Evolutionary conservation across 371 early-diverging fungal genomes (phyloP), one percentile per base, ranked within the genome.

Genomic region (Ordospora pajunii): DNA sequence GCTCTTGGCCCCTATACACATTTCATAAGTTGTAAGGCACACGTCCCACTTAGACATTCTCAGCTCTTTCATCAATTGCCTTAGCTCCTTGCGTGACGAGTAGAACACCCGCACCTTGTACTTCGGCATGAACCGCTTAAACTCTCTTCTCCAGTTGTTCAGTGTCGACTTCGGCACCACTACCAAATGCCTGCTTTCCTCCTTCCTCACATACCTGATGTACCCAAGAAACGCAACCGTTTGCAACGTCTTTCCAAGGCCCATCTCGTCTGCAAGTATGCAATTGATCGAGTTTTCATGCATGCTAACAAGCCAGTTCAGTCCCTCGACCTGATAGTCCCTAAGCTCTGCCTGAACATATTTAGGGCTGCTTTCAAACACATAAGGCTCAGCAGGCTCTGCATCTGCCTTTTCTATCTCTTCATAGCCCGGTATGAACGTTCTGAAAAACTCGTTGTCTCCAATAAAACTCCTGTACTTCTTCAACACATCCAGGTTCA

Each of bases 211-310:
- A 53, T 49, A 58, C 54, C 64, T 71, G 17, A 80, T 48, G 49
- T 75, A 78, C 43, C 82, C 82, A 14, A 74, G 40, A 44, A 94
- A 82, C 9, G 94, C 90, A 71, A 96, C 94, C 0, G 92, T 90
- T 84, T 96, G 95, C 9, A 95, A 90, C 0, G 96, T 95, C 86
- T 99, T 93, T 22, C 93, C 94, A 12, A 93, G 83, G 27, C 93
- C 97, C 96, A 96, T 96, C 86, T 93, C 94, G 80, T 94, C 94
- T 2, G 95, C 94, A 42, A 95, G 85, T 79, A 96, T 94, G 67
- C 95, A 93, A 83, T 95, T 95, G 82, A 96, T 94, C 58, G 93
- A 93, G 78, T 92, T 92, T 70, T 94, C 92, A 79, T 94, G 93
- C 81, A 96, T 84, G 80, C 91, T 92, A 37, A 91, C 90, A 12